phyloP scores from a whole-genome alignment of 305 asterid species.

The Fraxinus floribunda region DNA sequence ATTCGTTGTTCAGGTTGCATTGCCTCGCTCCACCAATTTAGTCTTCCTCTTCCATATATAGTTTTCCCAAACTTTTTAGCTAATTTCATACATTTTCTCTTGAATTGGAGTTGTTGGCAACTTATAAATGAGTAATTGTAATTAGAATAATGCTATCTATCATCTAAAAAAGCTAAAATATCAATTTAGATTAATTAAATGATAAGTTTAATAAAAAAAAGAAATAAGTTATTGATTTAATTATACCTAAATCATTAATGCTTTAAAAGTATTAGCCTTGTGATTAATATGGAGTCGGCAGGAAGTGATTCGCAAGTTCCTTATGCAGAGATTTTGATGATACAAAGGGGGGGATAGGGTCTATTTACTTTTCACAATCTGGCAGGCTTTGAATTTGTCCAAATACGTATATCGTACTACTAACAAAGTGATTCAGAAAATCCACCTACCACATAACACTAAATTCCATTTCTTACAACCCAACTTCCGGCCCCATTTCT shows the following conservation, averaged over 20 bases:
- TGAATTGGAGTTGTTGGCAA: neutral
- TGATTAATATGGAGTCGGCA: neutral
- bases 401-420: neutral
- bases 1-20: too few relatives aligned
- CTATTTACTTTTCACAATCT: neutral
- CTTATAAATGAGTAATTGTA: neutral
- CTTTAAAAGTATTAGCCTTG: neutral
- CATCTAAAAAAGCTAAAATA: too few relatives aligned
- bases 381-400: neutral
- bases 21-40: too few relatives aligned
- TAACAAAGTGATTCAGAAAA: constrained; percentile 19
- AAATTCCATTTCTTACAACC: constrained; percentile 37
- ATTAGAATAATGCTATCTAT: neutral
- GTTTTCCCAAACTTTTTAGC: neutral
- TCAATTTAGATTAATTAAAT: neutral
- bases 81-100: neutral
- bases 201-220: too few relatives aligned
- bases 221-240: too few relatives aligned
- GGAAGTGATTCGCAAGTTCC: neutral
- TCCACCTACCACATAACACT: constrained; percentile 15
- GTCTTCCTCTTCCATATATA: neutral
- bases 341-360: neutral
- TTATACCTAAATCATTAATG: neutral
- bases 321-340: constrained; percentile 20
- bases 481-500: constrained; percentile 27